Evolutionary conservation across 1,139 yeast genomes (phyloP), one percentile per base, ranked within the genome.

Genomic region (Lodderomyces orthopsilosis): DNA sequence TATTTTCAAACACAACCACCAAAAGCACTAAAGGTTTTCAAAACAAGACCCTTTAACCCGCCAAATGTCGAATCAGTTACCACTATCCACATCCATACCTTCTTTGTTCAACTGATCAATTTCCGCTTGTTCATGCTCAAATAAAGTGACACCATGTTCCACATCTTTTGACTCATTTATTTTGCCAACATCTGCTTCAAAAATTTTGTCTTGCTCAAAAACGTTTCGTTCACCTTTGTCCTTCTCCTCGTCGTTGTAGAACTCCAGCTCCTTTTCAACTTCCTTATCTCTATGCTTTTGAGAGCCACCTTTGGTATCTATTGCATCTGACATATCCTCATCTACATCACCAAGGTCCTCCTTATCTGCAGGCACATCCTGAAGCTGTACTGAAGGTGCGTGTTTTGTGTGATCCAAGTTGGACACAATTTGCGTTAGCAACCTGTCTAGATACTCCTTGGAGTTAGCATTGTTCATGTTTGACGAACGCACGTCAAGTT

Each of bases 381-480:
- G 85, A 83, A 90, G 81, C 65, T 93, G 98, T 24, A 93, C 97
- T 46, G 95, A 86, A 9, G 98, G 98, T 0, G 98, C 96, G 65
- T 85, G 91, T 63, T 88, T 85, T 18, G 98, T 89, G 57, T 88
- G 79, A 54, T 89, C 95, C 57, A 93, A 72, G 65, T 88, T 91
- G 44, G 80, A 70, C 44, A 85, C 75, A 44, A 93, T 86, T 56
- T 85, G 88, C 12, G 87, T 78, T 56, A 90, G 70, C 40, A 93
- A 83, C 63, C 89, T 86, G 63, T 89, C 90, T 55, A 93, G 74
- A 61, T 90, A 93, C 62, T 93, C 98, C 18, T 95, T 91, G 22
- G 93, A 82, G 66, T 93, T 93, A 42, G 96, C 96, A 66, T 93
- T 93, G 68, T 87, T 88, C 98, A 93, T 93, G 63, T 93, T 93